Percentiles rank a stretch among this genome's conserved stretches.
Evolutionary conservation across 2,329 filamentous ascomycete genomes (phyloP).

Genomic region (Lachnellula subtilissima): DNA sequence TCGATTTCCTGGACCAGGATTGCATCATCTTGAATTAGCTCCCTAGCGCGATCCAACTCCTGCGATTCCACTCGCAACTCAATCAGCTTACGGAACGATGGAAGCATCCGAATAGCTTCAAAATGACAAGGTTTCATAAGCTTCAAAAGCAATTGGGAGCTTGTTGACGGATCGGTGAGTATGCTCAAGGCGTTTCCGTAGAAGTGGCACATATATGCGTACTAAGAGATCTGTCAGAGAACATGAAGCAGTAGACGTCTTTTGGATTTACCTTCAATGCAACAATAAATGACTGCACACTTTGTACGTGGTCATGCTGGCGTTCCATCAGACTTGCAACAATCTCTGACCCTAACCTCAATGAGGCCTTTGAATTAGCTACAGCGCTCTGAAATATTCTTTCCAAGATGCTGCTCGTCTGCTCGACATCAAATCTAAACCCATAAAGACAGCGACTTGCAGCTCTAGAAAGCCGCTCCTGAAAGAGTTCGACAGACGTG

Average conservation of each 20-base stretch:
- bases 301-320: constrained; percentile 72
- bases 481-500: constrained; percentile 75
- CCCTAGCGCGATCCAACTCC: constrained; percentile 41
- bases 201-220: constrained; percentile 82
- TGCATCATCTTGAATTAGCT: constrained; percentile 56
- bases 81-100: constrained; percentile 59
- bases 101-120: constrained; percentile 61
- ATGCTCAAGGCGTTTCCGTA: constrained; percentile 72
- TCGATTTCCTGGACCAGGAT: constrained; percentile 45
- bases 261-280: constrained; percentile 54
- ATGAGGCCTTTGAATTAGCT: constrained; percentile 47
- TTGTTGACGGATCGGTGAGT: constrained; percentile 41
- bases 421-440: constrained; percentile 71
- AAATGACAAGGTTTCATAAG: constrained; percentile 55
- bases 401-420: constrained; percentile 67
- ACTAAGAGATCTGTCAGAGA: constrained; percentile 42
- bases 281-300: constrained; percentile 66
- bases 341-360: constrained; percentile 61
- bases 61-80: constrained; percentile 44
- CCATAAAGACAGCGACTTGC: constrained; percentile 65
- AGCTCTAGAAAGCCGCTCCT: constrained; percentile 65
- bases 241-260: background rate
- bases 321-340: constrained; percentile 62
- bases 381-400: constrained; percentile 64
- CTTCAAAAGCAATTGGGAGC: constrained; percentile 28